A percentile compares a stretch with the other conserved stretches of the same genome.
phyloP scores from a whole-genome alignment of 2,329 filamentous ascomycete genomes.

The Neofusicoccum parvum region DNA sequence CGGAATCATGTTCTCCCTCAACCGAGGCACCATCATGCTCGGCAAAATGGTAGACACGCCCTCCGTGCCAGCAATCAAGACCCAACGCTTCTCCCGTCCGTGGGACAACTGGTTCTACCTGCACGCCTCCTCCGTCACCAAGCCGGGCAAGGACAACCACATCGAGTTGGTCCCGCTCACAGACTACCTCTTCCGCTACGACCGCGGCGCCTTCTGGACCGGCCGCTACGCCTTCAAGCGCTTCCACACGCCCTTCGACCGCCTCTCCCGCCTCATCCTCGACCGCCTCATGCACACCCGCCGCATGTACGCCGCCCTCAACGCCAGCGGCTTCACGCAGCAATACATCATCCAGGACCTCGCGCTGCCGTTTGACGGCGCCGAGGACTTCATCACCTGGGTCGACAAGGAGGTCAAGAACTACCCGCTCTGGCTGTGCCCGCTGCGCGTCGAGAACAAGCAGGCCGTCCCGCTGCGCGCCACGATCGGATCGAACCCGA shows the following conservation, averaged over 20 bases:
- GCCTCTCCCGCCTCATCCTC: conserved; percentile 59
- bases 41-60: conserved; percentile 58
- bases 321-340: conserved; percentile 58
- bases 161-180: conserved; percentile 49
- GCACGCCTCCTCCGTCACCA: conserved; percentile 49
- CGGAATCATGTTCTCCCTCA: conserved; percentile 63
- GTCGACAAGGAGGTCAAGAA: conserved; percentile 51
- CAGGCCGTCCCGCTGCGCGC: conserved; percentile 13
- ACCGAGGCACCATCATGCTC: conserved; percentile 61
- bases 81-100: conserved; percentile 56
- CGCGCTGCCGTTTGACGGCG: conserved; percentile 57
- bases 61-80: conserved; percentile 32
- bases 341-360: conserved; percentile 66
- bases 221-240: conserved; percentile 63
- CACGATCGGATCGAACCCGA: not conserved
- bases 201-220: conserved; percentile 67
- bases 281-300: conserved; percentile 65
- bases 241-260: conserved; percentile 63
- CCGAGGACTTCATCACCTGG: conserved; percentile 57
- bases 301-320: conserved; percentile 64
- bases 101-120: conserved; percentile 75
- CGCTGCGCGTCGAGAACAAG: conserved; percentile 41
- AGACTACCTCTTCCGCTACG: conserved; percentile 64
- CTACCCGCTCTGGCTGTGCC: conserved; percentile 64
- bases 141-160: conserved; percentile 3